A percentile compares a stretch with the other conserved stretches of the same genome.
Conservation (phyloP, 768 basidiomycete species). For the Pleurotus sapidus region DNA sequence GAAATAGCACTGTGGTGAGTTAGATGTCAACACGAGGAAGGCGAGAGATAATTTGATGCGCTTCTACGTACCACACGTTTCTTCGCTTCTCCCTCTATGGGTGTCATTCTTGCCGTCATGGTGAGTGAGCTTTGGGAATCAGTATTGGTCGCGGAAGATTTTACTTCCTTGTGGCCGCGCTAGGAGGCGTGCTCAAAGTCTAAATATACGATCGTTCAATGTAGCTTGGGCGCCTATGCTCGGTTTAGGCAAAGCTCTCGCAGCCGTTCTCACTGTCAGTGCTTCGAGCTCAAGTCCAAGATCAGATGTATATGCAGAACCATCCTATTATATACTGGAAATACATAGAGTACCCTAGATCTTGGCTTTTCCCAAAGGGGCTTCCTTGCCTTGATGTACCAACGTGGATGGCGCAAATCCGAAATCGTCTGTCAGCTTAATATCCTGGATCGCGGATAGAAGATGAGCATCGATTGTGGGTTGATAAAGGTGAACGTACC, state of each 20-base stretch:
- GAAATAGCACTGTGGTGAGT: conserved; percentile 82
- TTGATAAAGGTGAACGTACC: conserved; percentile 36
- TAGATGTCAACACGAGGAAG: conserved; percentile 12
- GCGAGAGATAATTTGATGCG: conserved; percentile 13
- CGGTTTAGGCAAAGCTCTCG: too few species aligned
- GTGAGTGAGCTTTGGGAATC: not conserved
- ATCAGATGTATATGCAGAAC: too few species aligned
- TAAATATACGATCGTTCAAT: not conserved
- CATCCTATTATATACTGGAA: too few species aligned
- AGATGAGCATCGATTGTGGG: too few species aligned
- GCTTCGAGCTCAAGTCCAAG: too few species aligned
- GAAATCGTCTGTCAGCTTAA: conserved; percentile 71
- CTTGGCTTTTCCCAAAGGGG: conserved; percentile 63
- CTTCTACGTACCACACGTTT: conserved; percentile 77
- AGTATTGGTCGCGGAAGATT: not conserved
- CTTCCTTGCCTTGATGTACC: conserved; percentile 66
- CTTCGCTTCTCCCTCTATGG: conserved; percentile 72
- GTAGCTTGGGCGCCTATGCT: not conserved
- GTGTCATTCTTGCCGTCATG: conserved; percentile 53
- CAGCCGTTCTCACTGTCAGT: too few species aligned
- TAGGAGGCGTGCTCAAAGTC: not conserved
- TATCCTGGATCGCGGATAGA: conserved; percentile 38
- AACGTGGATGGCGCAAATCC: conserved; percentile 87
- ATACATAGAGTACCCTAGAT: conserved; percentile 31
- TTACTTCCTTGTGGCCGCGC: not conserved